Conservation (phyloP, 2,329 filamentous ascomycete genomes). For the Sporothrix phasma region DNA sequence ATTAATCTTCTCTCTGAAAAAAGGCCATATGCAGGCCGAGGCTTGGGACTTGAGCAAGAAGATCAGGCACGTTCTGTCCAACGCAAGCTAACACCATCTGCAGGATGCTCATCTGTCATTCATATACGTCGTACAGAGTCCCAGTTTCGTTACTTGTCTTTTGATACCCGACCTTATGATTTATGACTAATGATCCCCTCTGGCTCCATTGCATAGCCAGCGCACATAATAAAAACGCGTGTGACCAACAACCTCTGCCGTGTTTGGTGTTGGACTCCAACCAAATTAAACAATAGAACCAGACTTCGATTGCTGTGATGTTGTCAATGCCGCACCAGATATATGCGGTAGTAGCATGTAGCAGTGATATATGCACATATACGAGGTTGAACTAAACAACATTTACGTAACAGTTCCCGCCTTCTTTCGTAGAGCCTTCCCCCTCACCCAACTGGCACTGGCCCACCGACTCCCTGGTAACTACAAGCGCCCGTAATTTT, state of each 20-base stretch:
- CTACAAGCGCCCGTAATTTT: constrained; percentile 12
- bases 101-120: not conserved
- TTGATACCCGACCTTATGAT: not conserved
- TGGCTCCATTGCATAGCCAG: not conserved
- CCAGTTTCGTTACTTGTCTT: not conserved
- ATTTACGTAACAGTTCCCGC: not conserved
- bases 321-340: not conserved
- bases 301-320: not conserved
- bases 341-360: not conserved
- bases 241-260: no score
- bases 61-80: not conserved
- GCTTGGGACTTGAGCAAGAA: not conserved
- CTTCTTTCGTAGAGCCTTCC: constrained; percentile 1
- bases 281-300: not conserved
- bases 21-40: not conserved
- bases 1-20: constrained; percentile 44
- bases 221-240: no score
- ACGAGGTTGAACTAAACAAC: not conserved
- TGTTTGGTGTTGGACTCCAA: not conserved
- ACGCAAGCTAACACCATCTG: not conserved
- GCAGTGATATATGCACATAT: not conserved
- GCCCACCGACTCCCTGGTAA: constrained; percentile 9
- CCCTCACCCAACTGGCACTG: not conserved
- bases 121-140: not conserved
- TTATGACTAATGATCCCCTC: not conserved